Evolutionary conservation across 2,329 filamentous ascomycete species (phyloP), one percentile per base, ranked within the genome.

Genomic region (Thielaviopsis punctulata): DNA sequence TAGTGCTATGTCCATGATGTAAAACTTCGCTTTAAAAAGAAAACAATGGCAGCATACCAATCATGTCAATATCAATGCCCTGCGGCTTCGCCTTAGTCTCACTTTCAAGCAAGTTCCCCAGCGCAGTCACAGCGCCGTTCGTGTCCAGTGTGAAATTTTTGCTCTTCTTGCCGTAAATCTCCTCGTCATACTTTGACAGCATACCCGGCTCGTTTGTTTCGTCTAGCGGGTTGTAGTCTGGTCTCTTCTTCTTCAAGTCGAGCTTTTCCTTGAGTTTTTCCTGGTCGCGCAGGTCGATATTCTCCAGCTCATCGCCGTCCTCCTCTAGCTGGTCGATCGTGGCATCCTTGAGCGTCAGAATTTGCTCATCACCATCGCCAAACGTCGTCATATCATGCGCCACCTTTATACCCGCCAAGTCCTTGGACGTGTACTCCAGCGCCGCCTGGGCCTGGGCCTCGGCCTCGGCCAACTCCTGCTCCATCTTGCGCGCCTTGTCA

Each of bases 301-400:
- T 88, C 64, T 92, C 86, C 13, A 98, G 73, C 66, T 96, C 88
- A 63, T 96, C 92, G 2, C 86, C 90, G 54, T 88, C 84, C 24
- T 87, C 88, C 54, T 90, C 86, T 4, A 52, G 33, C 54, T 86
- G 79, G 48, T 88, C 78, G 52, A 98, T 86, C 1, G 85, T 86
- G 1, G 84, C 78, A 66, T 98, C 92, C 62, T 95, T 95, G n/a
- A 98, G 75, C 0, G 90, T 95, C 51, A 98, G 71, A 27, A 98
- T 80, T 62, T 96, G 88, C 55, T 95, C 89, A 55, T 86, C 81
- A 18, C 78, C 83, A 50, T 87, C 86, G 19, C 43, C 47, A 57
- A 98, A 90, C 21, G 85, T 77, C 4, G 77, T 78, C 54, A 89
- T 67, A 63, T 95, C 87, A 64, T 98, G 92, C 4, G 82, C 89